Evolutionary conservation across 345 rosid genomes (phyloP).

Genomic region (Salix viminalis): DNA sequence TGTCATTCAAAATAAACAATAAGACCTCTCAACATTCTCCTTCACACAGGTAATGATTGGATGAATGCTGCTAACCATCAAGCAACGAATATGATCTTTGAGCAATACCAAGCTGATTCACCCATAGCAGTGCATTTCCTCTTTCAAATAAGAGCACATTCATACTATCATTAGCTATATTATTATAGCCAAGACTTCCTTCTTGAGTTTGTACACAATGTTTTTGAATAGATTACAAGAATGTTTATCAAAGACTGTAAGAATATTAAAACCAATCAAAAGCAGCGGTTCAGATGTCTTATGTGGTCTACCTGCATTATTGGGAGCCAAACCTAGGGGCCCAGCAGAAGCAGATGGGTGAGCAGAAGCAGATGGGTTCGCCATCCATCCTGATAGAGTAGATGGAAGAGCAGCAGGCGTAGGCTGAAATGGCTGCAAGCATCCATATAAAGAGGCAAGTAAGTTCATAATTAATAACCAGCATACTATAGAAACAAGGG

Average conservation of each 20-base stretch:
- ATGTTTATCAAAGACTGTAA: background rate
- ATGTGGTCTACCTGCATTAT: constrained; percentile 47
- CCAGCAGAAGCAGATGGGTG: constrained; percentile 70
- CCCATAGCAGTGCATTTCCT: background rate
- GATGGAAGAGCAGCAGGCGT: constrained; percentile 57
- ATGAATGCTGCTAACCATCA: background rate
- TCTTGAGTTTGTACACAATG: background rate
- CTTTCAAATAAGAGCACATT: background rate
- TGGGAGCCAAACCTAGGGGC: constrained; percentile 60
- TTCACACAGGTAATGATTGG: background rate
- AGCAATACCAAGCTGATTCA: background rate
- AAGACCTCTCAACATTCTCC: background rate
- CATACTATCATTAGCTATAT: background rate
- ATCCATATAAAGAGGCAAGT: constrained; percentile 17
- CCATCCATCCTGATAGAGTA: constrained; percentile 79
- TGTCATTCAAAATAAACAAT: background rate
- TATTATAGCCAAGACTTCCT: background rate
- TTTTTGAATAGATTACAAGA: background rate
- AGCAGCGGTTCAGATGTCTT: background rate
- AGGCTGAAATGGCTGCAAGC: constrained; percentile 67
- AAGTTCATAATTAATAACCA: background rate
- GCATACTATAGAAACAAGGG: background rate
- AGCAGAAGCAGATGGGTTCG: constrained; percentile 59
- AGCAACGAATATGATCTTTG: background rate
- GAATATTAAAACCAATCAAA: background rate